Evolutionary conservation across 306 rosid genomes (phyloP).

Genomic region (Sophora flavescens): DNA sequence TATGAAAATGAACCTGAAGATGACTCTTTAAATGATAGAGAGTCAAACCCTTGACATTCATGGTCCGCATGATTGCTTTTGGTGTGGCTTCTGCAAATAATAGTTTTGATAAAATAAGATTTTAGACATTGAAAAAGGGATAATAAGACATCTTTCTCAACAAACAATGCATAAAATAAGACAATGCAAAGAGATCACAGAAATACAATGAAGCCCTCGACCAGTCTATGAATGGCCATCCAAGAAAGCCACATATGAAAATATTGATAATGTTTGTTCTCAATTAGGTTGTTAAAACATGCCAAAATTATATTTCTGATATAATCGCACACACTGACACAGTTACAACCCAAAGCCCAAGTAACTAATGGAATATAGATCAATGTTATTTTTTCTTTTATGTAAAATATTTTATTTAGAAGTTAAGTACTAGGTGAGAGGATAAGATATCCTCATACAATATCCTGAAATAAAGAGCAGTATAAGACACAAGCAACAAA

Average conservation of each 20-base stretch:
- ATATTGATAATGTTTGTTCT: not conserved
- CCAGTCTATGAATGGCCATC: not conserved
- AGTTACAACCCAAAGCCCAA: not conserved
- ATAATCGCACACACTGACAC: not conserved
- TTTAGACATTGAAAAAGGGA: not conserved
- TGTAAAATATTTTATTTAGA: not conserved
- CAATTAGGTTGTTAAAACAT: not conserved
- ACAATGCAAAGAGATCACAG: not conserved
- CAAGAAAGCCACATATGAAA: not conserved
- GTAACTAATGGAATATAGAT: not conserved
- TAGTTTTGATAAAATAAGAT: constrained; percentile 14
- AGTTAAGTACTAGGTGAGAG: not conserved
- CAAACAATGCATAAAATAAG: not conserved
- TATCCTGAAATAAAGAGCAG: not conserved
- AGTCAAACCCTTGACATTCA: constrained; percentile 98
- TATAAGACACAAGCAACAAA: no score
- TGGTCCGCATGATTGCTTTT: constrained; percentile 96
- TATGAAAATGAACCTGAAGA: constrained; percentile 70
- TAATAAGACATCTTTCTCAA: not conserved
- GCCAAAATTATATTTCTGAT: not conserved
- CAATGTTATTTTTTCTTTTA: not conserved
- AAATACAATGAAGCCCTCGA: not conserved
- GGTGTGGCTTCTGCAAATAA: constrained; percentile 94
- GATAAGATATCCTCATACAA: not conserved
- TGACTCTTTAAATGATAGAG: constrained; percentile 98